A percentile compares a stretch with the other conserved stretches of the same genome.
Evolutionary conservation across 768 basidiomycete genomes (phyloP).

Genomic region (Rhodotorula babjevae): DNA sequence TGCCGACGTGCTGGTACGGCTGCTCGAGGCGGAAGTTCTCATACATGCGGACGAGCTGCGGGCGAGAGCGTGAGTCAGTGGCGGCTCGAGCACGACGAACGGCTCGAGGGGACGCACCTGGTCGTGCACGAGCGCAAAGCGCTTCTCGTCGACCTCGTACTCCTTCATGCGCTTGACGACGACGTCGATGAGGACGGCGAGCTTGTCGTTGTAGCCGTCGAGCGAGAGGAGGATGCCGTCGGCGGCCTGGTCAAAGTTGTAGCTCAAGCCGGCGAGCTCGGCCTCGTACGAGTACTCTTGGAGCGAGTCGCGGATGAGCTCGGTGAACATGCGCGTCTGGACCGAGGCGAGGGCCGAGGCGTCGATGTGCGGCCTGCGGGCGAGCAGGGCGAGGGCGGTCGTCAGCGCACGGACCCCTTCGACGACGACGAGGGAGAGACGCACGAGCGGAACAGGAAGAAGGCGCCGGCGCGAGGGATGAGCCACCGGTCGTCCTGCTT

Average conservation of each 20-base stretch:
- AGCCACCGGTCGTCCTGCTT: slow-evolving; percentile 97
- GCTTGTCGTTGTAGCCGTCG: slow-evolving; percentile 88
- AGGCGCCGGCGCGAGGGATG: slow-evolving; percentile 78
- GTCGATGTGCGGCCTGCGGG: slow-evolving; percentile 47
- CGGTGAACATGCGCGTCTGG: slow-evolving; percentile 70
- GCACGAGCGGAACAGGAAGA: slow-evolving; percentile 71
- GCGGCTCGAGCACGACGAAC: neutral
- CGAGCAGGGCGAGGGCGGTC: neutral
- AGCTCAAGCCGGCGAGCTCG: slow-evolving; percentile 78
- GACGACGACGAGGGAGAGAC: slow-evolving; percentile 27
- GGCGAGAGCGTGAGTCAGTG: neutral
- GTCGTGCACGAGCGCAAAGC: slow-evolving; percentile 77
- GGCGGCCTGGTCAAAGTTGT: slow-evolving; percentile 60
- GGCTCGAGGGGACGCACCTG: slow-evolving; percentile 54
- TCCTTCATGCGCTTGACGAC: slow-evolving; percentile 66
- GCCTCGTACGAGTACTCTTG: slow-evolving; percentile 90
- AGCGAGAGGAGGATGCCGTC: slow-evolving; percentile 66
- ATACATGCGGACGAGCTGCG: slow-evolving; percentile 68
- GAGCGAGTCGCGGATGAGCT: slow-evolving; percentile 80
- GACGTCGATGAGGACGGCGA: slow-evolving; percentile 63
- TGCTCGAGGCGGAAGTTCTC: slow-evolving; percentile 82
- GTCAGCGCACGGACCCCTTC: neutral
- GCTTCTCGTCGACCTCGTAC: slow-evolving; percentile 62
- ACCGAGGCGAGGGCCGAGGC: slow-evolving; percentile 63
- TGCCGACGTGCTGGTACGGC: slow-evolving; percentile 72